Evolutionary conservation across 2,329 filamentous ascomycete species (phyloP), one percentile per base, ranked within the genome.

Genomic region (Ascochyta clinopodiicola): DNA sequence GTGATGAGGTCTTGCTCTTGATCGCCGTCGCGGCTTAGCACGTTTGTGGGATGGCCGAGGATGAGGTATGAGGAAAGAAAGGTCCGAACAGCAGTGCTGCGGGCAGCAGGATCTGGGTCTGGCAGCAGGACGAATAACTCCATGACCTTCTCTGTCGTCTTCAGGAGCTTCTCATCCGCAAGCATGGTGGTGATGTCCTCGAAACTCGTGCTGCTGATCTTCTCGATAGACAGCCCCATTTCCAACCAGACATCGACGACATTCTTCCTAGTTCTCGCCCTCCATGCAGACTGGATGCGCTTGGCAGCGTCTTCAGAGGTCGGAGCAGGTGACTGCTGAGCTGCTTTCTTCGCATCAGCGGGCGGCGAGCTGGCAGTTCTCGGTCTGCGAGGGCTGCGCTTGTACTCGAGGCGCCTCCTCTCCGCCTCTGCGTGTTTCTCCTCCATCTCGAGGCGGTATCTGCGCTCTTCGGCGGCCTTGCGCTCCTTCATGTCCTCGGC

Each of bases 21-120:
- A 55, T 86, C 82, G 44, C 88, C 86, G 69, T 91, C 90, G 71
- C 87, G 90, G 74, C 85, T 90, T 31, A 95, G 83, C 1, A 94
- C 90, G 63, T 91, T 87, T 1, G 87, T 86, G 1, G 91, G 90
- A 71, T 94, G 91, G 1, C 89, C 90, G 24, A 92, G 79, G 57
- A 94, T 92, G 49, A 95, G 80, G 70, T 89, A 94, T 5, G 91
- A 88, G 69, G 89, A 92, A 51, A 95, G 77, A 66, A 94, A 94
- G 0, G 88, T 92, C 64, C 90, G 82, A 36, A 90, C 85, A 15
- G 86, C 84, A 32, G 88, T 86, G 52, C 88, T 84, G 1, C 86
- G 87, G 15, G 85, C 83, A 2, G 81, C 76, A 3, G 84, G 83
- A 34, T 92, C 88, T 44, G 85, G 82, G 4, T 72, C 66, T 32